Conservation (phyloP, 768 basidiomycete genomes). For the Tricholoma saponaceum region DNA sequence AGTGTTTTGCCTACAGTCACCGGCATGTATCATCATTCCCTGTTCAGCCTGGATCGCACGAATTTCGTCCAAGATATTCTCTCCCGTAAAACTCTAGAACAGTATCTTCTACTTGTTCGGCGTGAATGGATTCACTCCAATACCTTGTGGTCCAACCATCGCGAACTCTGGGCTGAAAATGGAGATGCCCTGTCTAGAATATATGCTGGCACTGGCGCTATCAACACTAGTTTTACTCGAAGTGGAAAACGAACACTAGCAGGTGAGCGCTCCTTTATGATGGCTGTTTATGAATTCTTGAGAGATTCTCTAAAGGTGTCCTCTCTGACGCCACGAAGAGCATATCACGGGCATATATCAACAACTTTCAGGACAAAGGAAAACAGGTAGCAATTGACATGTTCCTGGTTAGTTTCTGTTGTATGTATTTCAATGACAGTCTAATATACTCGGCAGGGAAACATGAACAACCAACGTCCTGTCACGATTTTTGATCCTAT, state of each 20-base stretch:
- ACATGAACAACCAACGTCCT: conserved; percentile 81
- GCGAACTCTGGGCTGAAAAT: conserved; percentile 96
- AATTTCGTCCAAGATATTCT: conserved; percentile 97
- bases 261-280: conserved; percentile 36
- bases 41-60: conserved; percentile 83
- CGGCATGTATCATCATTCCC: background rate
- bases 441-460: conserved; percentile 63
- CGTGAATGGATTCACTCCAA: conserved; percentile 70
- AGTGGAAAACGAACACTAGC: conserved; percentile 93
- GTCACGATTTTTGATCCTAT: conserved; percentile 94
- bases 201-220: conserved; percentile 89
- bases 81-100: conserved; percentile 74
- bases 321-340: conserved; percentile 97
- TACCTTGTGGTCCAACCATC: conserved; percentile 80
- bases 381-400: conserved; percentile 96
- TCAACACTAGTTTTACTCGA: conserved; percentile 95
- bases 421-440: background rate
- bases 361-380: conserved; percentile 93
- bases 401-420: conserved; percentile 64
- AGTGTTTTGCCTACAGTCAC: conserved; percentile 6
- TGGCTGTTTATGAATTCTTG: conserved; percentile 1
- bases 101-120: conserved; percentile 76
- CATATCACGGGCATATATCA: conserved; percentile 93
- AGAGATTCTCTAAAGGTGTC: conserved; percentile 50
- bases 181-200: conserved; percentile 91